Base-by-base conservation (phyloP, 2,329 filamentous ascomycete species). In the Trichoderma atrobrunneum region DNA sequence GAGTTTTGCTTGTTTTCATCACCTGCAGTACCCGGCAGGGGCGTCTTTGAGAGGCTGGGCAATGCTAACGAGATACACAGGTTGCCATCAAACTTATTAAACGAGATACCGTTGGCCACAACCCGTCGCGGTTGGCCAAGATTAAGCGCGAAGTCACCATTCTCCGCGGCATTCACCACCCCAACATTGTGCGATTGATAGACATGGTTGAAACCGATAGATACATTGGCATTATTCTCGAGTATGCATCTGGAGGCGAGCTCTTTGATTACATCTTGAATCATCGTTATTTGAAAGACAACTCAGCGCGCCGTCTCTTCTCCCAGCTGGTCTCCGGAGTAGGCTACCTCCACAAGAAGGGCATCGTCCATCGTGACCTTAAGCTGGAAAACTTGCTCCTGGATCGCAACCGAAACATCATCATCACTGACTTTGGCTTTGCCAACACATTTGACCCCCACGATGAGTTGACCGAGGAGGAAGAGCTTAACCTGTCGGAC, bases 381-480 rank as follows among this genome's bases (percentile, higher is more conserved):
- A 99, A 99, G 84, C 87, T 99, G 61, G 96, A 99, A 83, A 99
- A 99, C 79, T 82, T 99, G 77, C 87, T 99, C 48, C 87, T 99
- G 66, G 96, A 99, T 82, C 92, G 95, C 74, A 98, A 99, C 80
- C 92, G 94, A 74, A 99, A 99, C 85, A 98, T 99, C 79, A 99
- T 99, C 83, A 99, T 99, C 79, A 99, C 96, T 18, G 96, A 99
- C 83, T 99, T 99, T 82, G 96, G 96, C 21, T 99, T 99, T 80
- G 96, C 96, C 76, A 99, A 99, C 82, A 98, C 95, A 0, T 99
- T 99, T 79, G 93, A 98, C 79, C 90, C 96, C 0, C 84, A 86
- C 43, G 96, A 99, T 79, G 94, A 98, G 80, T 87, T 99, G 51
- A 90, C 89, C 5, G 94, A 97, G 73, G 95, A 98, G 72, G 92